Evolutionary conservation across 2,329 filamentous ascomycete genomes (phyloP), one percentile per base, ranked within the genome.

Genomic region (Neopestalotiopsis sp.): DNA sequence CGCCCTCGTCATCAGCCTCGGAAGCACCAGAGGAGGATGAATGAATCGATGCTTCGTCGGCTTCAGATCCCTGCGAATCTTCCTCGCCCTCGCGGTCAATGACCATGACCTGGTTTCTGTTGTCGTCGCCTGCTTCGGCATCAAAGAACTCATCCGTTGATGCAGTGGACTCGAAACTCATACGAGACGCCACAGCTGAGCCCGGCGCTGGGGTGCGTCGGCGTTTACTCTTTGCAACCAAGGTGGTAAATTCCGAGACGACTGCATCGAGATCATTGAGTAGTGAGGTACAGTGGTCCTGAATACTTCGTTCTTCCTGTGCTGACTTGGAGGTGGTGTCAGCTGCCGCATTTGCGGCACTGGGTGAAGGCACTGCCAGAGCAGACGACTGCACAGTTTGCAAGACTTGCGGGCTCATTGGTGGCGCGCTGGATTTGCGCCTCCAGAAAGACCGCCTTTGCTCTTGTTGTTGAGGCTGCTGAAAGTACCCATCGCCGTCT

Each of bases 121-220:
- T 83, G 30, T 81, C 84, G 73, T 88, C 88, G 17, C 88, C 90
- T 65, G 90, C 91, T 75, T 92, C 90, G 1, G 96, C 96, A 78
- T 99, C 96, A 75, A 98, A 99, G 81, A 98, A 99, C 78, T 98
- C 95, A 68, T 97, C 93, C 2, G 88, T 88, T 1, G 93, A 92
- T 28, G 88, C 87, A 38, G 91, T 86, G 0, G 94, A 97, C 71
- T 97, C 95, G 67, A 97, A 89, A 76, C 94, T 97, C 75, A 87
- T 85, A 49, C 86, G 82, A 9, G 84, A 82, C 4, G 60, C 65
- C 0, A 78, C 83, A 4, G 86, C 80, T 7, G 89, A 85, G 24
- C 81, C 74, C 5, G 90, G 85, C 13, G 82, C 79, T 5, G 86
- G 86, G 67, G 88, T 81, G 58, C 95, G 89, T 64, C 95, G 88